Conservation (phyloP, 352 stramenopile species). For the Phytopythium delawarense region DNA sequence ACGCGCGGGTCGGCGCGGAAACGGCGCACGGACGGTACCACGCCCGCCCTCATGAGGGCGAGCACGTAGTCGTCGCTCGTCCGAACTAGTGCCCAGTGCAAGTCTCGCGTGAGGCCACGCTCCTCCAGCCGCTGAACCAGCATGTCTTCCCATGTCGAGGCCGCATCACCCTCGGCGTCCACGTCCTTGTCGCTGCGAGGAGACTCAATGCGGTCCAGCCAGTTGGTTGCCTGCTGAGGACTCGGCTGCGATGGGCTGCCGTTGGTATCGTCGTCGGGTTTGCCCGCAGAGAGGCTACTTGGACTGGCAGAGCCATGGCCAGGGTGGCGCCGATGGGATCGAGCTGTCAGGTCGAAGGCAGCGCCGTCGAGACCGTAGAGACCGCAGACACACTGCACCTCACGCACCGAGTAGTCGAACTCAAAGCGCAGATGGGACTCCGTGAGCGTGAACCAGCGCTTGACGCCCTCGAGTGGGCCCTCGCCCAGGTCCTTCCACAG, state of each 20-base stretch:
- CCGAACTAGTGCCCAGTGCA: constrained; percentile 39
- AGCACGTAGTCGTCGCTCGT: constrained; percentile 76
- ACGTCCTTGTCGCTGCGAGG: neutral
- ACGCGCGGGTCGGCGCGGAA: constrained; percentile 76
- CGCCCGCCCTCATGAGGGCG: constrained; percentile 54
- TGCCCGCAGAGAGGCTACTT: neutral
- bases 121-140: neutral
- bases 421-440: constrained; percentile 77
- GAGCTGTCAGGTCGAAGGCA: constrained; percentile 28
- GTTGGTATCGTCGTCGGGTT: neutral
- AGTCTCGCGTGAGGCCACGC: constrained; percentile 34
- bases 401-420: constrained; percentile 76
- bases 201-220: neutral
- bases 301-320: neutral
- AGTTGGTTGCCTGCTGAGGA: neutral
- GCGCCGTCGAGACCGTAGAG: constrained; percentile 64
- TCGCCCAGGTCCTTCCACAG: constrained; percentile 65
- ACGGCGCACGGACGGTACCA: constrained; percentile 39
- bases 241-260: neutral
- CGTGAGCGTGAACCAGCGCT: constrained; percentile 77
- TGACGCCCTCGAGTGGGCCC: constrained; percentile 63
- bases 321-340: neutral
- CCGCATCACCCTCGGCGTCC: neutral
- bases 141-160: neutral
- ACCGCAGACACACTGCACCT: constrained; percentile 64